Evolutionary conservation across 805 yeast species (phyloP).

Genomic region (Pichia heedii): DNA sequence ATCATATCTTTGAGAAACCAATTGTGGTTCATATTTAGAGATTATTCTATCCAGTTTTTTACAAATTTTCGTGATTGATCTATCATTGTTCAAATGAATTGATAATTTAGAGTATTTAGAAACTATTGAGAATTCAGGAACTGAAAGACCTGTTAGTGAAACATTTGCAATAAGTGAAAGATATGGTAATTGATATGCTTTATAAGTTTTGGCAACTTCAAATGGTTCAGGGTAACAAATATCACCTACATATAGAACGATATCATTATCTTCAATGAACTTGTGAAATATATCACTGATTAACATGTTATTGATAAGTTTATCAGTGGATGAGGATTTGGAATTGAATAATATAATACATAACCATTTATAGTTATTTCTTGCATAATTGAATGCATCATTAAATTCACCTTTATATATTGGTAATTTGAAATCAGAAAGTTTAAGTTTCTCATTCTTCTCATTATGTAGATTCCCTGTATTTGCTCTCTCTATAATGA

Average conservation of each 20-base stretch:
- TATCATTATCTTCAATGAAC: slow-evolving; percentile 31
- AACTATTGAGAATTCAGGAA: slow-evolving; percentile 41
- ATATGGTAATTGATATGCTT: slow-evolving; percentile 47
- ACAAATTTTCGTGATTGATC: slow-evolving; percentile 24
- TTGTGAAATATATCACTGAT: slow-evolving; percentile 34
- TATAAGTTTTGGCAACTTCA: slow-evolving; percentile 51
- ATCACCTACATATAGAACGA: slow-evolving; percentile 57
- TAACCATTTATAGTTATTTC: slow-evolving; percentile 39
- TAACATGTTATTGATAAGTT: slow-evolving; percentile 18
- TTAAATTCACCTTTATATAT: slow-evolving; percentile 32
- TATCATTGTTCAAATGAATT: not conserved
- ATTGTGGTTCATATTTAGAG: slow-evolving; percentile 52
- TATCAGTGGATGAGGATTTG: slow-evolving; percentile 29
- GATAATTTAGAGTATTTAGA: slow-evolving; percentile 29
- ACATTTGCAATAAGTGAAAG: slow-evolving; percentile 46
- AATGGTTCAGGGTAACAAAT: slow-evolving; percentile 56
- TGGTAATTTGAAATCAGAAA: slow-evolving; percentile 18
- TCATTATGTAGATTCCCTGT: not conserved
- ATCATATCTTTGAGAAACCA: slow-evolving; percentile 50
- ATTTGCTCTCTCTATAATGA: slow-evolving; percentile 17
- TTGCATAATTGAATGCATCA: slow-evolving; percentile 32
- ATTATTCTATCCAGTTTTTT: slow-evolving; percentile 33
- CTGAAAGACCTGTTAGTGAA: slow-evolving; percentile 39
- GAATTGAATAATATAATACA: slow-evolving; percentile 45
- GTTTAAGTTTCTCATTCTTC: slow-evolving; percentile 4